phyloP scores from a whole-genome alignment of 73 alveolate species.

The Paramecium octaurelia region DNA sequence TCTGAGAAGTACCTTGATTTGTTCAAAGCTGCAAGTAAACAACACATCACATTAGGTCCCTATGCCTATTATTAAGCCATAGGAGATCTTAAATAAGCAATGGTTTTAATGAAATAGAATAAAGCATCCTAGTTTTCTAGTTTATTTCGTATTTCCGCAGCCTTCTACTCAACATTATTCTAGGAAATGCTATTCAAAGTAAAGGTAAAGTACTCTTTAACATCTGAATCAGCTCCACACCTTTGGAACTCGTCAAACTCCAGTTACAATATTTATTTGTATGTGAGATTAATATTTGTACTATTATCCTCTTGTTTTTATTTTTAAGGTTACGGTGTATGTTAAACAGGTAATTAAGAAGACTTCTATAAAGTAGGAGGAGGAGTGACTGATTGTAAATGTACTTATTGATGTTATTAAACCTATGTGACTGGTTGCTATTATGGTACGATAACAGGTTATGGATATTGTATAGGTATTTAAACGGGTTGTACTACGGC shows the following conservation, averaged over 20 bases:
- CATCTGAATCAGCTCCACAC: background rate
- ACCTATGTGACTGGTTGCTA: background rate
- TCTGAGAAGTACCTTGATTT: conserved; percentile 38
- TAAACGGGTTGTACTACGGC: background rate
- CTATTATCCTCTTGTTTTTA: background rate
- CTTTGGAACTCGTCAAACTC: background rate
- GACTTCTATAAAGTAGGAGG: background rate
- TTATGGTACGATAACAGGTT: background rate
- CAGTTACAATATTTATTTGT: background rate
- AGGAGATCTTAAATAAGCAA: conserved; percentile 26
- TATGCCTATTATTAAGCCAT: background rate
- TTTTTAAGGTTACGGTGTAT: conserved; percentile 36
- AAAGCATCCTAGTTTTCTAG: conserved; percentile 27
- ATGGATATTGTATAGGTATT: background rate
- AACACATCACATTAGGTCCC: background rate
- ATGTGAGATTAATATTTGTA: background rate
- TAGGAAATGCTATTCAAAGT: conserved; percentile 1
- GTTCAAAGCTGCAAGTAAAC: background rate
- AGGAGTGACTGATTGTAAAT: conserved; percentile 32
- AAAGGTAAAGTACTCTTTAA: conserved; percentile 12
- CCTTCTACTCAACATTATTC: background rate
- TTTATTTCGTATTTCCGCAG: conserved; percentile 21
- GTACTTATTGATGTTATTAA: background rate
- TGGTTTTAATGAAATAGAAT: conserved; percentile 32
- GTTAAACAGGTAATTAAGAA: background rate